Conservation (phyloP, 2,329 filamentous ascomycete genomes). For the Botrytis cinerea region DNA sequence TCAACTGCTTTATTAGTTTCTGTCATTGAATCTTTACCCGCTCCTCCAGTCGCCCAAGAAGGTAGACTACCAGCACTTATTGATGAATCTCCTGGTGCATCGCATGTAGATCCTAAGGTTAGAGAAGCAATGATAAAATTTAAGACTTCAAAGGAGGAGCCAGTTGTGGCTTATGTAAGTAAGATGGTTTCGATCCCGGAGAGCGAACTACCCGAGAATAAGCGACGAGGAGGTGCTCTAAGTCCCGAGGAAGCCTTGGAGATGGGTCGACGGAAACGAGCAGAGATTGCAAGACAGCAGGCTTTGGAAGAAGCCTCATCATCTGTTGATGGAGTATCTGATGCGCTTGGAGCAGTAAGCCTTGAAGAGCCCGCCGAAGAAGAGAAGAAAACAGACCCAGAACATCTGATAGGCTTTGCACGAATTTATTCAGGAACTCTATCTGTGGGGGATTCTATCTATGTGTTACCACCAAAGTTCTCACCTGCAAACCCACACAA, state of each 20-base stretch:
- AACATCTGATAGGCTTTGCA: slow-evolving; percentile 93
- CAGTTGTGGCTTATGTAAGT: slow-evolving; percentile 91
- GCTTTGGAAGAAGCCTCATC: slow-evolving; percentile 46
- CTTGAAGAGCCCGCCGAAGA: slow-evolving; percentile 56
- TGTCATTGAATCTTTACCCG: slow-evolving; percentile 88
- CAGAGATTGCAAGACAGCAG: slow-evolving; percentile 81
- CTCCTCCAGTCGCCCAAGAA: slow-evolving; percentile 77
- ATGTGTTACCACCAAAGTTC: slow-evolving; percentile 92
- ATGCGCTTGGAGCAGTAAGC: slow-evolving; percentile 60
- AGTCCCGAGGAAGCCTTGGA: slow-evolving; percentile 90
- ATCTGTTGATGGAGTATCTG: slow-evolving; percentile 50
- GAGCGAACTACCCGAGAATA: slow-evolving; percentile 88
- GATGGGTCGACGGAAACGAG: slow-evolving; percentile 81
- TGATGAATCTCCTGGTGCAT: slow-evolving; percentile 74
- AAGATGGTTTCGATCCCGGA: slow-evolving; percentile 97
- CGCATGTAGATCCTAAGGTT: slow-evolving; percentile 67
- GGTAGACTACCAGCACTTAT: slow-evolving; percentile 78
- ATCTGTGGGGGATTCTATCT: slow-evolving; percentile 85
- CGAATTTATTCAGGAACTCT: slow-evolving; percentile 89
- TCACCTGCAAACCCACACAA: slow-evolving; percentile 75
- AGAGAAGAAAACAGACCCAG: slow-evolving; percentile 67
- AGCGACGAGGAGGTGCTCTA: slow-evolving; percentile 67
- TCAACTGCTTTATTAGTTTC: slow-evolving; percentile 92
- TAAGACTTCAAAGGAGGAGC: slow-evolving; percentile 67
- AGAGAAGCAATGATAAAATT: slow-evolving; percentile 83